Percentiles rank a stretch among this genome's conserved stretches.
Conservation (phyloP, 345 rosid species). For the Gynandropsis gynandra region DNA sequence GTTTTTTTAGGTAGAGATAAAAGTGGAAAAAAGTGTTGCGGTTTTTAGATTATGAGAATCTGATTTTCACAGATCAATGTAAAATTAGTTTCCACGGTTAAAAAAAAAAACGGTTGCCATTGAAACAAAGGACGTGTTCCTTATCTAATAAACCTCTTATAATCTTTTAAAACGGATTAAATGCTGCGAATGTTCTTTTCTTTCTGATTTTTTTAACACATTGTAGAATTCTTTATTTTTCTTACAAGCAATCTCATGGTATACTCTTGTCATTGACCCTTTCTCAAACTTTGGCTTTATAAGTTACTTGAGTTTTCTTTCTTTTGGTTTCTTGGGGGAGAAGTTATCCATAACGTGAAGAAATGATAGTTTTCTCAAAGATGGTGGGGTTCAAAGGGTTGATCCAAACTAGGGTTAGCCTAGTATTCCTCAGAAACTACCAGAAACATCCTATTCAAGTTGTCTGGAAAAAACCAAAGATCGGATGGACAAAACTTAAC, state of each 20-base stretch:
- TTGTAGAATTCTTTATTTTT: slow-evolving; percentile 23
- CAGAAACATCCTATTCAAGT: slow-evolving; percentile 55
- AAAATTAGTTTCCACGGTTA: slow-evolving; percentile 2
- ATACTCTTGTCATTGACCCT: slow-evolving; percentile 8
- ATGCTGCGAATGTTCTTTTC: slow-evolving; percentile 27
- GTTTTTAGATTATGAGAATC: slow-evolving; percentile 4
- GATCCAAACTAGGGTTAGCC: slow-evolving; percentile 23
- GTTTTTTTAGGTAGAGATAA: slow-evolving; percentile 16
- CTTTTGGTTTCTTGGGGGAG: background rate
- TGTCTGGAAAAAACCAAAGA: slow-evolving; percentile 60
- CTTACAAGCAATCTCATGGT: slow-evolving; percentile 16
- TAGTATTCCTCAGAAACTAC: slow-evolving; percentile 30
- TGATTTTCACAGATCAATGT: no score
- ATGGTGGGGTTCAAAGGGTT: slow-evolving; percentile 30
- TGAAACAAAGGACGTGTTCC: background rate
- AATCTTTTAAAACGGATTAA: slow-evolving; percentile 5
- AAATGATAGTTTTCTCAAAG: slow-evolving; percentile 36
- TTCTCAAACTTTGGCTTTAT: no score
- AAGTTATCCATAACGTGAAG: background rate
- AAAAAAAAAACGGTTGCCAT: slow-evolving; percentile 9
- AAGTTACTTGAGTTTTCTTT: background rate
- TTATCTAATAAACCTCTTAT: background rate
- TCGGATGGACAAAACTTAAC: slow-evolving; percentile 80
- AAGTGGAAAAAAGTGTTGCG: slow-evolving; percentile 18
- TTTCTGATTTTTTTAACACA: slow-evolving; percentile 21